These are phyloP conservation scores for Trichoderma harzianum DNA, from an alignment of 2,329 filamentous ascomycete species.

Conservation along the genomic window DNA sequence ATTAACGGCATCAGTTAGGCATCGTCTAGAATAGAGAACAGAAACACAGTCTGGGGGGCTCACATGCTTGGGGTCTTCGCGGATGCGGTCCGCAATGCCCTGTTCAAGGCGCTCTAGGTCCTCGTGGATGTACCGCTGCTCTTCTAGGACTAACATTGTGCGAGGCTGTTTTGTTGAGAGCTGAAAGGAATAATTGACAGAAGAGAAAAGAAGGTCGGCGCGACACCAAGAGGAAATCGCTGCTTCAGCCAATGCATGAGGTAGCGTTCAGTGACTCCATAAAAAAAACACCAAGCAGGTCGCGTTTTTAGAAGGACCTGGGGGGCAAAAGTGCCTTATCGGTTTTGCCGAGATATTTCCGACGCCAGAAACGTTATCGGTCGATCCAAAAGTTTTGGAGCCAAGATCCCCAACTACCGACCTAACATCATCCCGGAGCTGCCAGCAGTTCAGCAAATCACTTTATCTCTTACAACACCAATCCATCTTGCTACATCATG, in stretches of 20 bases:
- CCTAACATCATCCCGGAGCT: background rate
- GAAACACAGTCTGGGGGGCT: slow-evolving; percentile 32
- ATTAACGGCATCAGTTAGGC: background rate
- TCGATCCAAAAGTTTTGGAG: slow-evolving; percentile 29
- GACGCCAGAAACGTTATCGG: slow-evolving; percentile 18
- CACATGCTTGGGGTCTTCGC: slow-evolving; percentile 85
- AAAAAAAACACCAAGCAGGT: slow-evolving; percentile 14
- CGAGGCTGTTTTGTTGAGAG: background rate
- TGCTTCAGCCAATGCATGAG: background rate
- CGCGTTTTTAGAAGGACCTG: slow-evolving; percentile 5
- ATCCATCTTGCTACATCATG: slow-evolving; percentile 55
- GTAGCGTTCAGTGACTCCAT: background rate
- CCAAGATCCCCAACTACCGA: background rate
- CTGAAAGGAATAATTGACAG: background rate
- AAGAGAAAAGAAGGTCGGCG: background rate
- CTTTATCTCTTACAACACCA: background rate
- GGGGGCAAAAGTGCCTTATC: slow-evolving; percentile 10
- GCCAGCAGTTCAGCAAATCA: background rate
- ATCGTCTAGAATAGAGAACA: background rate
- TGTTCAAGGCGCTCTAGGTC: slow-evolving; percentile 95
- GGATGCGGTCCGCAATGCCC: slow-evolving; percentile 82
- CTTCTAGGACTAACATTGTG: slow-evolving; percentile 82
- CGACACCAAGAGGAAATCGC: background rate
- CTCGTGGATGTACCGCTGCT: slow-evolving; percentile 91
- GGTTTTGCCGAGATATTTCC: slow-evolving; percentile 31